Conservation (phyloP, 352 stramenopile genomes). For the Phytophthora melonis region DNA sequence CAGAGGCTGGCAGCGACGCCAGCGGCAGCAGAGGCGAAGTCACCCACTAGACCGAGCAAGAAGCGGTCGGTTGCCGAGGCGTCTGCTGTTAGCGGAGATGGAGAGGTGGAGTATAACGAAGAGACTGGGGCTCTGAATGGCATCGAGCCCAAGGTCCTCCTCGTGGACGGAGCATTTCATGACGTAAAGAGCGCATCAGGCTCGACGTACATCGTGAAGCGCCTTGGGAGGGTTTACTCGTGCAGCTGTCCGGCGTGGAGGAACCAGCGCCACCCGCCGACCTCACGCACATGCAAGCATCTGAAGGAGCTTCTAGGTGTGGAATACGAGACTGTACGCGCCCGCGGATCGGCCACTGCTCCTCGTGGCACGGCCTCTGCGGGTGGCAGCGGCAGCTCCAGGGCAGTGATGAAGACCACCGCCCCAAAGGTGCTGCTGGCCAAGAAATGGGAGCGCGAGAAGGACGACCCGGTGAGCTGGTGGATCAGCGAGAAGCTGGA, state of each 20-base stretch:
- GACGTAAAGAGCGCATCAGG: slow-evolving; percentile 62
- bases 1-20: slow-evolving; percentile 16
- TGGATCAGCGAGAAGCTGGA: slow-evolving; percentile 87
- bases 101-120: slow-evolving; percentile 46
- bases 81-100: slow-evolving; percentile 8
- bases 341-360: slow-evolving; percentile 31
- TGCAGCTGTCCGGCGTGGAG: slow-evolving; percentile 78
- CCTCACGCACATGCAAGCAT: slow-evolving; percentile 70
- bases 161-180: slow-evolving; percentile 51
- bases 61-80: slow-evolving; percentile 20
- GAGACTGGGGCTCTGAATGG: slow-evolving; percentile 55
- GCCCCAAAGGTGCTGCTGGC: slow-evolving; percentile 65
- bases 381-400: slow-evolving; percentile 11
- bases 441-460: slow-evolving; percentile 75
- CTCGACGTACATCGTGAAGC: slow-evolving; percentile 68
- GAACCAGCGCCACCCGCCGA: slow-evolving; percentile 61
- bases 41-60: slow-evolving; percentile 15
- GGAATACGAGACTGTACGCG: slow-evolving; percentile 52
- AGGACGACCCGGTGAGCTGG: slow-evolving; percentile 65
- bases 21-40: not conserved
- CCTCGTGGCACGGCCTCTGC: slow-evolving; percentile 17
- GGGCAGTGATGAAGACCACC: slow-evolving; percentile 39
- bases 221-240: slow-evolving; percentile 57
- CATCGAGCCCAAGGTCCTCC: slow-evolving; percentile 43
- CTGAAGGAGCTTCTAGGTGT: slow-evolving; percentile 63